phyloP scores from a whole-genome alignment of 2,329 filamentous ascomycete species.

The Diaporthe sp. region DNA sequence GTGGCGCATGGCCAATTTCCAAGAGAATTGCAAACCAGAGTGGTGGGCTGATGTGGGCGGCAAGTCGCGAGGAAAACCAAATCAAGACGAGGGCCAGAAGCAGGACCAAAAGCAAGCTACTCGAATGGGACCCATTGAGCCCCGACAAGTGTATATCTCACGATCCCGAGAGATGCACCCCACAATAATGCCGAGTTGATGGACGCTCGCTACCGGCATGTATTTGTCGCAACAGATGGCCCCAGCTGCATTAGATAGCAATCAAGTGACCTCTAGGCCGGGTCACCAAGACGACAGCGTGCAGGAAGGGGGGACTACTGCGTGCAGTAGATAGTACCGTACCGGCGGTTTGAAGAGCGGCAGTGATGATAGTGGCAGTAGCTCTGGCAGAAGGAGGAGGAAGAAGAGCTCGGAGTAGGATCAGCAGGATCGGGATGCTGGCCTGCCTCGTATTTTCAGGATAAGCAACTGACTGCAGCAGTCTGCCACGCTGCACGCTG shows the following conservation, averaged over 20 bases:
- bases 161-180: slow-evolving; percentile 6
- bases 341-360: not conserved
- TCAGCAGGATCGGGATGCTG: slow-evolving; percentile 14
- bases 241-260: slow-evolving; percentile 7
- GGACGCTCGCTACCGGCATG: slow-evolving; percentile 18
- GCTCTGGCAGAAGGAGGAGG: not conserved
- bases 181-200: slow-evolving; percentile 21
- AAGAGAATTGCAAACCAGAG: not conserved
- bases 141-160: not conserved
- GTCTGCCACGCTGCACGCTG: not conserved
- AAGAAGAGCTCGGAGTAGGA: not conserved
- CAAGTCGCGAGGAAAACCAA: not conserved
- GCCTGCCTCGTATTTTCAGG: slow-evolving; percentile 18
- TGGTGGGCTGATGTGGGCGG: not conserved
- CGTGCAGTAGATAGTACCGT: not conserved
- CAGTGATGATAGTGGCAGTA: not conserved
- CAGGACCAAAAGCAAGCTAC: not conserved
- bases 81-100: not conserved
- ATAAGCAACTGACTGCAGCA: not conserved
- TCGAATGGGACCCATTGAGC: not conserved
- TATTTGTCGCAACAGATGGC: not conserved
- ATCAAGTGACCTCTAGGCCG: slow-evolving; percentile 6
- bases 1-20: not conserved
- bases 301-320: not conserved
- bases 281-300: not conserved